Evolutionary conservation across 768 basidiomycete genomes (phyloP).

Genomic region (Serendipita sp.): DNA sequence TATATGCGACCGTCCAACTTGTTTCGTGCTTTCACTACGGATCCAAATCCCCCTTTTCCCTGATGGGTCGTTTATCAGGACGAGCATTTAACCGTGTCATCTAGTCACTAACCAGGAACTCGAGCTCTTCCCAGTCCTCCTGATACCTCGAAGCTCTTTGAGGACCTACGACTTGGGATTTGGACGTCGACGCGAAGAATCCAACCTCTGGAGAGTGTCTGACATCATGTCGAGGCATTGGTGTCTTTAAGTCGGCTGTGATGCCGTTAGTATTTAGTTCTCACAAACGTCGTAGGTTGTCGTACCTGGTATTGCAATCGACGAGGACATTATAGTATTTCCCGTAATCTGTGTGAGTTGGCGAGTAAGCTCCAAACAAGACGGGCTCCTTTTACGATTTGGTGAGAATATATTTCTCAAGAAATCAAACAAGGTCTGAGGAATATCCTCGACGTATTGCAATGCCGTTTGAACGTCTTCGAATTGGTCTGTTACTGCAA

Average conservation of each 20-base stretch:
- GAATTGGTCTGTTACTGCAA: slow-evolving; percentile 38
- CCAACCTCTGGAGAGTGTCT: slow-evolving; percentile 48
- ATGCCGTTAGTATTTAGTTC: background rate
- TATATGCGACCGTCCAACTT: slow-evolving; percentile 76
- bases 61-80: slow-evolving; percentile 16
- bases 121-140: slow-evolving; percentile 87
- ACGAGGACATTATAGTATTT: background rate
- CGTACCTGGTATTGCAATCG: background rate
- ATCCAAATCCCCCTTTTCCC: slow-evolving; percentile 82
- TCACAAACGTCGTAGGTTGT: background rate
- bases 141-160: slow-evolving; percentile 49
- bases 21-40: slow-evolving; percentile 88
- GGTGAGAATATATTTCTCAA: background rate
- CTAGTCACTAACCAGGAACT: slow-evolving; percentile 41
- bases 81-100: slow-evolving; percentile 11
- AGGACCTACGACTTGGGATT: slow-evolving; percentile 11
- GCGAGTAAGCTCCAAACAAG: background rate
- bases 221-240: slow-evolving; percentile 26
- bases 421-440: background rate
- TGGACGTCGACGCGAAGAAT: slow-evolving; percentile 31
- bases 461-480: slow-evolving; percentile 17
- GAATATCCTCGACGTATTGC: slow-evolving; percentile 10
- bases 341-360: background rate
- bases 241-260: slow-evolving; percentile 30
- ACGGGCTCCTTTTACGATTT: background rate